These are phyloP conservation scores for Leccinum longicurvipes DNA, from an alignment of 768 basidiomycete genomes.

Conservation along the genomic window DNA sequence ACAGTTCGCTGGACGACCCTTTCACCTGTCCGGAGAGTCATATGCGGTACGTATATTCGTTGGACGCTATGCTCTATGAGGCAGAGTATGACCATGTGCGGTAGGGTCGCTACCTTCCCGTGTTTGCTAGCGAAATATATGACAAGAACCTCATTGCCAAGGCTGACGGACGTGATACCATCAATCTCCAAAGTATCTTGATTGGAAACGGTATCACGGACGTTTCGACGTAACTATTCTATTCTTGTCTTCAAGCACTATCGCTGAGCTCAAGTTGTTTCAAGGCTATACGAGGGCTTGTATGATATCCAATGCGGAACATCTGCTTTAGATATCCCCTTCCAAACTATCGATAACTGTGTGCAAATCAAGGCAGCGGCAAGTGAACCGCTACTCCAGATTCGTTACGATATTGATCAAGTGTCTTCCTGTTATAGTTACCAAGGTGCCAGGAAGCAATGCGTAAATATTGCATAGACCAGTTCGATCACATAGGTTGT, in stretches of 20 bases:
- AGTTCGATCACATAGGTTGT: slow-evolving; percentile 65
- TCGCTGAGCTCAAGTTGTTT: not conserved
- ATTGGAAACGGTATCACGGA: slow-evolving; percentile 74
- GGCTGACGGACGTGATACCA: slow-evolving; percentile 44
- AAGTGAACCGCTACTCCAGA: slow-evolving; percentile 16
- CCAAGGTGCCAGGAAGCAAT: slow-evolving; percentile 64
- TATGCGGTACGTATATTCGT: slow-evolving; percentile 54
- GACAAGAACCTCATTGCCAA: slow-evolving; percentile 63
- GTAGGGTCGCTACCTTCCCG: slow-evolving; percentile 67
- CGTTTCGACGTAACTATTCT: slow-evolving; percentile 39
- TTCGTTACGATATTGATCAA: not conserved
- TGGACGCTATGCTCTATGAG: not conserved
- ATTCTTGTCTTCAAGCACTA: not conserved
- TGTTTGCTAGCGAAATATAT: slow-evolving; percentile 73
- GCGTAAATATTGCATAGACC: slow-evolving; percentile 57
- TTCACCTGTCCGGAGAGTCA: slow-evolving; percentile 72
- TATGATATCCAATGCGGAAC: slow-evolving; percentile 50
- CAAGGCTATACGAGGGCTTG: slow-evolving; percentile 40
- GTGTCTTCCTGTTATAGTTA: slow-evolving; percentile 38
- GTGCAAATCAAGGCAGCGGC: slow-evolving; percentile 56
- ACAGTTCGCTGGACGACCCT: slow-evolving; percentile 61
- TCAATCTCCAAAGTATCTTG: slow-evolving; percentile 71
- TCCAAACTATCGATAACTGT: slow-evolving; percentile 39
- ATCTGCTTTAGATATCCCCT: slow-evolving; percentile 50
- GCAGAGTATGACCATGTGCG: not conserved